Evolutionary conservation across 2,329 filamentous ascomycete genomes (phyloP).

Genomic region (Keithomyces neogunnii): DNA sequence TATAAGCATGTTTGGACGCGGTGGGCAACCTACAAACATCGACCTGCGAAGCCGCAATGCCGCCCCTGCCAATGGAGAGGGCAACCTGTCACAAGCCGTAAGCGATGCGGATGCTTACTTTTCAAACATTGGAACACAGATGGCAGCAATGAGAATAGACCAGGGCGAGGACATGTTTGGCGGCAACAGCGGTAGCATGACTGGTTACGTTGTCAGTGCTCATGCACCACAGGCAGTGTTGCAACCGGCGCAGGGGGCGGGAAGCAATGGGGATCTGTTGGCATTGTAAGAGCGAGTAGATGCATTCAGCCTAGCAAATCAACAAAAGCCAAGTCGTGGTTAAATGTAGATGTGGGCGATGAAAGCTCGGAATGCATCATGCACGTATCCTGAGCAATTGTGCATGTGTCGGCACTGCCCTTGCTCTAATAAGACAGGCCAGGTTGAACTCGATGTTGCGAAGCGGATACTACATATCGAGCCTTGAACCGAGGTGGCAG

Average conservation of each 20-base stretch:
- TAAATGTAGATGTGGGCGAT: too few species aligned
- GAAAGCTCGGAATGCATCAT: too few species aligned
- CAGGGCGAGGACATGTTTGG: conserved; percentile 54
- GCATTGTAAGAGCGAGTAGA: conserved; percentile 38
- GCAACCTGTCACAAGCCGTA: conserved; percentile 61
- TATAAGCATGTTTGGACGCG: conserved; percentile 48
- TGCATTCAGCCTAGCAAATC: too few species aligned
- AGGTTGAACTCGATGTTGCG: too few species aligned
- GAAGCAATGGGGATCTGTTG: conserved; percentile 64
- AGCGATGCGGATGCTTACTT: conserved; percentile 88
- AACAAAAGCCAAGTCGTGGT: too few species aligned
- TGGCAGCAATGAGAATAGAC: conserved; percentile 63
- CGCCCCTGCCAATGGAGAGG: conserved; percentile 18
- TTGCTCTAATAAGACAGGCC: too few species aligned
- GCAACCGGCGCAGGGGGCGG: conserved; percentile 56
- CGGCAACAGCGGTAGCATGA: conserved; percentile 43
- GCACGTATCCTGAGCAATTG: too few species aligned
- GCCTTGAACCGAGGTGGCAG: too few species aligned
- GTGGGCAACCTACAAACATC: conserved; percentile 42
- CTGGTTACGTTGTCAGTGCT: conserved; percentile 70
- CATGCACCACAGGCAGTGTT: conserved; percentile 70
- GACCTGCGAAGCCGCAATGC: conserved; percentile 31
- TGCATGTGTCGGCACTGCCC: too few species aligned
- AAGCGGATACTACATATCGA: too few species aligned
- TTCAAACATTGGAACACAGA: conserved; percentile 63